phyloP scores from a whole-genome alignment of 2,329 filamentous ascomycete genomes.

The Stagonosporopsis tanaceti region DNA sequence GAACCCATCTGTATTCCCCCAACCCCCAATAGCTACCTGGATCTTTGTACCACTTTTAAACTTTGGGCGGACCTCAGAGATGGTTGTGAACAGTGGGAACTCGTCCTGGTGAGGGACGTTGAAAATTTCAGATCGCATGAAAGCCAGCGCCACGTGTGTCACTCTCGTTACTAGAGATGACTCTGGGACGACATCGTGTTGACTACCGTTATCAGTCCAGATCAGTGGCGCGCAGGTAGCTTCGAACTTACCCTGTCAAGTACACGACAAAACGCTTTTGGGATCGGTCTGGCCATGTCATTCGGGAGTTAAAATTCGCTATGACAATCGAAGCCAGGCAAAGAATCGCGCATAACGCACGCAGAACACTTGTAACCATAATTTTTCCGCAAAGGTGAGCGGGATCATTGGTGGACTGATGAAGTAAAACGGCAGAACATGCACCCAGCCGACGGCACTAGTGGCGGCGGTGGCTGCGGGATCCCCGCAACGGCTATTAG shows the following conservation, averaged over 20 bases:
- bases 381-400: background rate
- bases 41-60: constrained; percentile 59
- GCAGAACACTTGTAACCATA: background rate
- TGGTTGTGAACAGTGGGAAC: constrained; percentile 40
- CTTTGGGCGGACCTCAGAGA: constrained; percentile 44
- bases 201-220: constrained; percentile 23
- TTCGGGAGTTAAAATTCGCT: background rate
- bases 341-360: background rate
- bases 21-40: constrained; percentile 70
- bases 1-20: constrained; percentile 74
- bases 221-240: no score
- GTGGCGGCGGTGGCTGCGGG: no score
- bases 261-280: constrained; percentile 8
- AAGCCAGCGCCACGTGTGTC: constrained; percentile 43
- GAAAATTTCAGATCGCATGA: constrained; percentile 42
- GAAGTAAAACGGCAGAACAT: background rate
- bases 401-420: background rate
- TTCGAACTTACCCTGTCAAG: constrained; percentile 6
- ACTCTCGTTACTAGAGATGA: constrained; percentile 25
- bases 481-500: no score
- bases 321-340: background rate
- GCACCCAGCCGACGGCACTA: no score
- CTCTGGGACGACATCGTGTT: constrained; percentile 39
- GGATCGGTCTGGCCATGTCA: background rate
- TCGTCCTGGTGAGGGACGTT: constrained; percentile 29